Conservation (phyloP, 345 rosid genomes). For the Mercurialis annua region DNA sequence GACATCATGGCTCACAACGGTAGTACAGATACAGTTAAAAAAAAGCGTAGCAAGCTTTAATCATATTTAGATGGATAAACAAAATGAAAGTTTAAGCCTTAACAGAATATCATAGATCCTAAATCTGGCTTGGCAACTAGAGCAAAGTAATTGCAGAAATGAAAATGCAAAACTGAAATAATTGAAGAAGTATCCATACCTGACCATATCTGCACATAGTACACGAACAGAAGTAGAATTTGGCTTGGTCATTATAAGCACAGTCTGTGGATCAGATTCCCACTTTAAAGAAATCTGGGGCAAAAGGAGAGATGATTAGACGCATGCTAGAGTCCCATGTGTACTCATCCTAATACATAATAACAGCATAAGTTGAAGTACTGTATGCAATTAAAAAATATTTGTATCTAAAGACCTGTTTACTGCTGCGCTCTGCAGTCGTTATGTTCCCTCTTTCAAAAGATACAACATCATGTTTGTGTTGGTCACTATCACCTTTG, state of each 20-base stretch:
- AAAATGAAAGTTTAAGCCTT: not conserved
- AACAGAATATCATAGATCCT: not conserved
- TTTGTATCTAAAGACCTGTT: conserved; percentile 53
- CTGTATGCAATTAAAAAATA: not conserved
- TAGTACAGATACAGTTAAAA: no score
- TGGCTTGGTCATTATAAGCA: conserved; percentile 88
- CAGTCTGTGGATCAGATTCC: conserved; percentile 88
- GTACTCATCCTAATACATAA: conserved; percentile 3
- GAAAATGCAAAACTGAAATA: conserved; percentile 8
- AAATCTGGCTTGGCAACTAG: not conserved
- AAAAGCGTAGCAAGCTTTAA: not conserved
- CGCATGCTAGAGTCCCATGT: conserved; percentile 6
- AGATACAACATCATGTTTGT: conserved; percentile 90
- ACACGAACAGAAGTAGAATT: conserved; percentile 73
- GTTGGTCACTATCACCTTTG: conserved; percentile 88
- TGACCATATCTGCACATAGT: conserved; percentile 80
- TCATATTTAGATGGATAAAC: not conserved
- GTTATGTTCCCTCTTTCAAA: conserved; percentile 93
- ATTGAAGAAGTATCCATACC: conserved; percentile 43
- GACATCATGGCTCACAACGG: not conserved
- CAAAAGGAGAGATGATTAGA: conserved; percentile 30
- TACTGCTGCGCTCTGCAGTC: conserved; percentile 87
- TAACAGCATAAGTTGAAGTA: not conserved
- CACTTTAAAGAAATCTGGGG: conserved; percentile 88
- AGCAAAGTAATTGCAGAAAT: conserved; percentile 1